A percentile compares a stretch with the other conserved stretches of the same genome.
Evolutionary conservation across 2,329 filamentous ascomycete species (phyloP).

Genomic region (Alternaria burnsii): DNA sequence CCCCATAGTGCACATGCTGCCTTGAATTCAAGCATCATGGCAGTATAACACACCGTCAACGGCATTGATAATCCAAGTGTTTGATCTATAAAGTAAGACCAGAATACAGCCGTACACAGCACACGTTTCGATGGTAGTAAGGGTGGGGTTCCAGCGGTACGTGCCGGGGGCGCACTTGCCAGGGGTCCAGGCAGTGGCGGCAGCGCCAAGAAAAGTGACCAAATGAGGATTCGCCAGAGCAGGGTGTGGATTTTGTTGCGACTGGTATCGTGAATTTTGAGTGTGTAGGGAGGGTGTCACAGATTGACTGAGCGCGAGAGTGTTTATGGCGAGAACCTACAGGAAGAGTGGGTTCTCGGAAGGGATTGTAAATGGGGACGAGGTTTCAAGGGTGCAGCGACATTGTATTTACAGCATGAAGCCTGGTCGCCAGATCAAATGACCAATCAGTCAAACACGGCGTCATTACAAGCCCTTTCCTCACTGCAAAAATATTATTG

Average conservation of each 20-base stretch:
- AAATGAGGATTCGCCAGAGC: neutral
- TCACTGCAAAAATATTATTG: neutral
- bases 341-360: neutral
- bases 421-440: neutral
- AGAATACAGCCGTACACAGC: neutral
- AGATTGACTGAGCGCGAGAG: neutral
- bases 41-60: neutral
- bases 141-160: neutral
- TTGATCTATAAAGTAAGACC: neutral
- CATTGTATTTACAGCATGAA: neutral
- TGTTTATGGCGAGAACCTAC: neutral
- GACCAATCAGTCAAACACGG: neutral
- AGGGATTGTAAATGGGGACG: neutral
- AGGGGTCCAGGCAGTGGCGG: neutral
- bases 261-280: neutral
- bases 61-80: neutral
- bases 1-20: neutral
- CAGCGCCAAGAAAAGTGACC: neutral
- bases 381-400: neutral
- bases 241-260: neutral
- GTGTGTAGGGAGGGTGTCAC: neutral
- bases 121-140: neutral
- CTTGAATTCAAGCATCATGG: neutral
- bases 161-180: neutral
- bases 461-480: neutral